Conservation (phyloP, 768 basidiomycete genomes). For the Mycena belliarum region DNA sequence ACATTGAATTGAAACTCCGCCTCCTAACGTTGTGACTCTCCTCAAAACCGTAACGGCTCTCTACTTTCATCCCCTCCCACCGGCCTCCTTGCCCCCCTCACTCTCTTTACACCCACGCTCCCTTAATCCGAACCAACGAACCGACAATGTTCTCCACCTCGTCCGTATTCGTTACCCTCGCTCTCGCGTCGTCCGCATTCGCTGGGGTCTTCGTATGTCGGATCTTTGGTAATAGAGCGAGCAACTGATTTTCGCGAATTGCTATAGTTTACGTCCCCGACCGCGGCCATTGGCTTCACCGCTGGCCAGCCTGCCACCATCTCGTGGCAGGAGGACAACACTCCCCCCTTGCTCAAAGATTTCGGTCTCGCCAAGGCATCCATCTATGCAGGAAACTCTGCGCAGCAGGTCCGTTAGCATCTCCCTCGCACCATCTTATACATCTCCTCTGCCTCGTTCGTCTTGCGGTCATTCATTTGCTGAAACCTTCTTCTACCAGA, state of each 20-base stretch:
- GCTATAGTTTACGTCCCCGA: conserved; percentile 59
- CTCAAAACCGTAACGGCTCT: conserved; percentile 16
- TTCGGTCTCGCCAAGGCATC: conserved; percentile 56
- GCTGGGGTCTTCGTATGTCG: conserved; percentile 59
- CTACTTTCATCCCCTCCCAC: conserved; percentile 16
- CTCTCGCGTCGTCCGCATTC: conserved; percentile 52
- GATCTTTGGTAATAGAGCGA: not conserved
- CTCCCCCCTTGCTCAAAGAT: conserved; percentile 44
- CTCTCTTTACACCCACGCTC: conserved; percentile 40
- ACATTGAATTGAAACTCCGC: conserved; percentile 2
- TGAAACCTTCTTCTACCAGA: conserved; percentile 35
- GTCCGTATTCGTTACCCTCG: conserved; percentile 48
- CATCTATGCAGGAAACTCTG: conserved; percentile 64
- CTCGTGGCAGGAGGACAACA: conserved; percentile 60
- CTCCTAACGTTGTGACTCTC: not conserved
- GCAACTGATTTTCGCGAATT: not conserved
- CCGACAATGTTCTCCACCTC: conserved; percentile 55
- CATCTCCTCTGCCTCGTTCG: no score
- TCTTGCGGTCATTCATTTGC: not conserved
- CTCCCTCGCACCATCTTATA: no score
- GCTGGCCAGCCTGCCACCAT: conserved; percentile 54
- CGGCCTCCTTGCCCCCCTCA: conserved; percentile 28
- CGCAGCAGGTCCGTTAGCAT: conserved; percentile 53
- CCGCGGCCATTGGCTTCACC: conserved; percentile 42
- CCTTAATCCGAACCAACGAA: conserved; percentile 17